Base-by-base conservation (phyloP, 805 yeast genomes). In the Ogataea thermomethanolica region DNA sequence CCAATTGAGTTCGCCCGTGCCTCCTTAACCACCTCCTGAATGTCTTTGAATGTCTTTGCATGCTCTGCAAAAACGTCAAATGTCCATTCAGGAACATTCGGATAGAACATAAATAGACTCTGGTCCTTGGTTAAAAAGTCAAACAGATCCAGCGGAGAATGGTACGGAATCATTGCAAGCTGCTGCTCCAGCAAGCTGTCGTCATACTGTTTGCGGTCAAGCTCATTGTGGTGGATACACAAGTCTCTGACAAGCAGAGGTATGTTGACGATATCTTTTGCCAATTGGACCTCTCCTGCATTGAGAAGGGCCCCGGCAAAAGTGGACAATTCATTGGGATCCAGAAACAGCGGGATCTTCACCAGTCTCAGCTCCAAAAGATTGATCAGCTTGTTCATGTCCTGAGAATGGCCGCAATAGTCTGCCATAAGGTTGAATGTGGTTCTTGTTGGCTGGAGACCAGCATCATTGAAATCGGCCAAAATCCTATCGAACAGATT, bases 121-220 rank as follows among this genome's bases (percentile, higher is more conserved):
- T 50, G 53, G 8, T 48, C 35, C 8, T 23, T 40, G 9, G 41
- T 42, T 10, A 54, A 45, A 8, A 56, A 42, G 32, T 56, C 61
- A 37, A 40, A 55, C 29, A 56, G 9, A n/a, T 51, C 53, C 32
- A 46, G 34, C n/a, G 56, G 55, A 26, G 47, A 35, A 24, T 50
- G 49, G 43, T 46, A 50, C 8, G 54, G 52, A 8, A 51, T 36
- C 21, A 31, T 26, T 7, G 34, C 31, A 12, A 25, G 25, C 29
- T 38, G 33, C 4, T 27, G 14, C 10, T 38, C 42, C 25, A 38
- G 12, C 8, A 25, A 27, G 10, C 35, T 34, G 7, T 44, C 44
- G 11, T 46, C 35, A 9, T 27, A 28, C 8, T 44, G 49, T 8
- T 53, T 35, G 4, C 29, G 27, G 11, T 46, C 36, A 17, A 49